Evolutionary conservation across 306 rosid species (phyloP).

Genomic region (Rosa lucieae): DNA sequence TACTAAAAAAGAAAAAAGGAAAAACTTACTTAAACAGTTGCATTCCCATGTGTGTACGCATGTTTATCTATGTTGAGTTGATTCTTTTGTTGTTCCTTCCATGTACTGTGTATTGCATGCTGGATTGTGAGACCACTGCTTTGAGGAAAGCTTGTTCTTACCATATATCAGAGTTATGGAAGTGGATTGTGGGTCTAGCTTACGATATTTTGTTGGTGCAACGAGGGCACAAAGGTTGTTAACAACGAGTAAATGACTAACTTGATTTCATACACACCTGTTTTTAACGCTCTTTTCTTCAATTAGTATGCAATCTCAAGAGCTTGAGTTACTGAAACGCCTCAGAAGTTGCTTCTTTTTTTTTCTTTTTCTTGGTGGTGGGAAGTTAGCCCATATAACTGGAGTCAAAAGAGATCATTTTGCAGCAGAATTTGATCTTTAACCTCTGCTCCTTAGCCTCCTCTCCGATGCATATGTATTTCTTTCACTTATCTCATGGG

Average conservation of each 20-base stretch:
- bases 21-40: not conserved
- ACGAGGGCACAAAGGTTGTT: not conserved
- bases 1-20: not conserved
- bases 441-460: not conserved
- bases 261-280: not conserved
- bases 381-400: not conserved
- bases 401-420: not conserved
- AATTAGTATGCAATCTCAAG: not conserved
- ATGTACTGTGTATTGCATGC: not conserved
- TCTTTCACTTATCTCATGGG: not conserved
- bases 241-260: not conserved
- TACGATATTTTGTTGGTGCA: not conserved
- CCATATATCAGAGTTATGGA: not conserved
- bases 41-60: not conserved
- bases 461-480: not conserved
- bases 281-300: constrained; percentile 8
- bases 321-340: not conserved
- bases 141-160: not conserved
- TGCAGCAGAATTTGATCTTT: not conserved
- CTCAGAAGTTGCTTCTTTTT: not conserved
- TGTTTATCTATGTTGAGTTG: not conserved
- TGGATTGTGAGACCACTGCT: not conserved
- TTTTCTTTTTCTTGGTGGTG: not conserved
- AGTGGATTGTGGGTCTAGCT: not conserved
- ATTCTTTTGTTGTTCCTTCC: not conserved